These are phyloP conservation scores for Amaranthus tricolor DNA, from an alignment of 179 eudicot species.

Conservation along the genomic window DNA sequence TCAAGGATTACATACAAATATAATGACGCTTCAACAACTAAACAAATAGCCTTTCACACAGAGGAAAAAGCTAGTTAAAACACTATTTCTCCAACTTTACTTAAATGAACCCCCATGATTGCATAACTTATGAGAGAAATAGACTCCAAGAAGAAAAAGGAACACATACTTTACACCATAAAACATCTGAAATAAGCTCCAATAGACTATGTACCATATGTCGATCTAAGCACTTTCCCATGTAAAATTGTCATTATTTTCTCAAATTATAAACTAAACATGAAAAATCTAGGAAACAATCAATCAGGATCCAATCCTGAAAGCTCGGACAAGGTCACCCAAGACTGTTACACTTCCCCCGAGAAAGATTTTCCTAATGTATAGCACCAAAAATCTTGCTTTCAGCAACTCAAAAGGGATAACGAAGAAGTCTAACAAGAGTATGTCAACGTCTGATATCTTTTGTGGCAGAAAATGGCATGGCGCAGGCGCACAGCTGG, in stretches of 20 bases:
- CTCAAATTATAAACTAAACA: not conserved
- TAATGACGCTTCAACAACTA: not conserved
- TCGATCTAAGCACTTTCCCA: not conserved
- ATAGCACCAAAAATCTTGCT: not conserved
- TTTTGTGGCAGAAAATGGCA: not conserved
- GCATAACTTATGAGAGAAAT: not conserved
- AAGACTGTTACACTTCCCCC: not conserved
- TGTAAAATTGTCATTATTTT: not conserved
- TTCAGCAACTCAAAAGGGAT: not conserved
- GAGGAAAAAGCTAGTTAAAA: not conserved
- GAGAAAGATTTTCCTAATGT: not conserved
- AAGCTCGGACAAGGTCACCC: not conserved
- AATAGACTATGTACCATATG: not conserved
- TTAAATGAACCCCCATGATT: not conserved
- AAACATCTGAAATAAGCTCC: not conserved
- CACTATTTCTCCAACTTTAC: not conserved
- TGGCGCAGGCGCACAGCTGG: too few relatives aligned
- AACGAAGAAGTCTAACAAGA: not conserved
- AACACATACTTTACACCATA: not conserved
- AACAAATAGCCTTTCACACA: not conserved
- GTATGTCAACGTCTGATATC: not conserved
- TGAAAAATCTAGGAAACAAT: not conserved
- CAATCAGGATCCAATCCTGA: not conserved
- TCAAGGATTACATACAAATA: not conserved
- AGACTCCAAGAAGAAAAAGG: not conserved